phyloP scores from a whole-genome alignment of 768 basidiomycete genomes.

The Naganishia onofrii region DNA sequence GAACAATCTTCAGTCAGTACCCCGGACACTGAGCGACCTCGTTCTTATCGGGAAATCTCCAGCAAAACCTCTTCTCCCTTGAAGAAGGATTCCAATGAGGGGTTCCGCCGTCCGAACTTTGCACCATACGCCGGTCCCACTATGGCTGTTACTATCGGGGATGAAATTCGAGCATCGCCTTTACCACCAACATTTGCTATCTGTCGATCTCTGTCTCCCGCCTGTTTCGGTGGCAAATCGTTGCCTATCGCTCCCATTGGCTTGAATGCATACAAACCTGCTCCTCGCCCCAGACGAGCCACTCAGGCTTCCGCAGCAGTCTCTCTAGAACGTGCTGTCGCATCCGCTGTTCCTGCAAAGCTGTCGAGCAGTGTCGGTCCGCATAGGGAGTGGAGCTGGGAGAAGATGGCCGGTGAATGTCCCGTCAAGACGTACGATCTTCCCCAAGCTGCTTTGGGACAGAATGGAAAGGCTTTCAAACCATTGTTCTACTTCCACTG shows the following conservation, averaged over 20 bases:
- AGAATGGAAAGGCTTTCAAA: slow-evolving; percentile 19
- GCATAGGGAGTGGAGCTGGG: slow-evolving; percentile 23
- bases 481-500: slow-evolving; percentile 22
- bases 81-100: neutral
- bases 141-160: slow-evolving; percentile 26
- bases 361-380: slow-evolving; percentile 21
- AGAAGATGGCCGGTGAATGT: slow-evolving; percentile 16
- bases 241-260: neutral
- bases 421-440: slow-evolving; percentile 22
- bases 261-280: neutral
- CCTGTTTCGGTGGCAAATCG: slow-evolving; percentile 20
- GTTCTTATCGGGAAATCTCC: neutral
- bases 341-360: slow-evolving; percentile 15
- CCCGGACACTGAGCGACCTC: neutral
- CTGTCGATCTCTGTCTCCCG: slow-evolving; percentile 29
- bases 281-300: slow-evolving; percentile 2
- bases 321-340: neutral
- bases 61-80: slow-evolving; percentile 12
- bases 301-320: slow-evolving; percentile 10
- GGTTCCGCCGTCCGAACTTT: neutral
- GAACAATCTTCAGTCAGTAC: neutral
- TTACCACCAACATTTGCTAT: slow-evolving; percentile 12
- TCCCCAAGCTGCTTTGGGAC: slow-evolving; percentile 16
- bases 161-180: slow-evolving; percentile 26
- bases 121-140: slow-evolving; percentile 19